Evolutionary conservation across 2,329 filamentous ascomycete species (phyloP), one percentile per base, ranked within the genome.

Genomic region (Exophiala mesophila): DNA sequence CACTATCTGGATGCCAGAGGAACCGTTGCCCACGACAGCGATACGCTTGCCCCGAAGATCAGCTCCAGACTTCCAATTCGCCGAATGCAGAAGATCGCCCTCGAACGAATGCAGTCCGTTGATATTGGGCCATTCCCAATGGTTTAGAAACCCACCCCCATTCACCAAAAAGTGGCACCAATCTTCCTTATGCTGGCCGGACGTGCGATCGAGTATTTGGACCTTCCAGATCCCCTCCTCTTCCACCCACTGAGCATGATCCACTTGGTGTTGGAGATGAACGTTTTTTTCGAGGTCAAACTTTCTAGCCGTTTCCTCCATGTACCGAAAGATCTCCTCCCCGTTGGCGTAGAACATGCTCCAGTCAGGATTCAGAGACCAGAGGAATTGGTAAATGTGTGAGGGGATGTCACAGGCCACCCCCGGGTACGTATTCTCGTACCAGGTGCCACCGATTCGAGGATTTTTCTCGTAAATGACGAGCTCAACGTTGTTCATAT

Each of bases 21-120:
- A 65, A 2, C 68, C 66, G 2, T 63, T 67, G 1, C 68, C 68
- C 29, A 71, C 65, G 7, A 72, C 54, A 4, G 68, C 69, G 5
- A 73, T 63, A 7, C 55, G 41, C 17, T 66, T 53, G 44, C 63
- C 60, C 55, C 57, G 56, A 63, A 8, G 44, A 46, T 1, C 63
- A 71, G 37, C 66, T 45, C 23, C 69, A 62, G 38, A 55, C 54
- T 38, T 68, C 71, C 70, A 73, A n/a, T 55, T 44, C 1, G 69
- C 71, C 3, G 69, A 26, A 20, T 46, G 44, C 4, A 46, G 17
- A 10, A 46, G 29, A 5, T 24, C 54, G 2, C 65, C 66, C 35
- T 57, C 43, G 43, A 63, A 68, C 0, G 31, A 47, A 17, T 62
- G 60, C 7, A 42, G 35, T 2, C 67, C 68, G 6, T 61, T 60